Conservation (phyloP, 1,284 basidiomycete species). For the Ustilago lituana region DNA sequence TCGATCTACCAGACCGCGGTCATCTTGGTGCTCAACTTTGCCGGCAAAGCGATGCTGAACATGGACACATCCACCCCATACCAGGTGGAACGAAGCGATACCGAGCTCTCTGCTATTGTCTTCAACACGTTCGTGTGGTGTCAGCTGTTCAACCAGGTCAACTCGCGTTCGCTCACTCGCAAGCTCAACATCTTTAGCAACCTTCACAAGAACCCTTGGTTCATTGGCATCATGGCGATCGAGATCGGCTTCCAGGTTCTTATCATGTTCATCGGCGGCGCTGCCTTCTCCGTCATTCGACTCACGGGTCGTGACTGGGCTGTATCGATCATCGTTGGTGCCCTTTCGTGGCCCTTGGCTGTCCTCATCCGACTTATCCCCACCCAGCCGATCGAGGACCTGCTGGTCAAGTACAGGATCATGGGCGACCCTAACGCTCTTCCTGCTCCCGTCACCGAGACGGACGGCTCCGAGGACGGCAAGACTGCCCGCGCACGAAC, state of each 20-base stretch:
- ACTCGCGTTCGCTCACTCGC: conserved; percentile 85
- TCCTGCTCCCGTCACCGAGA: conserved; percentile 70
- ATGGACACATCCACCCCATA: conserved; percentile 64
- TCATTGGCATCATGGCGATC: conserved; percentile 84
- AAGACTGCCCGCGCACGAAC: conserved; percentile 71
- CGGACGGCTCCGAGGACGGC: conserved; percentile 28
- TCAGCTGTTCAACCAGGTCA: conserved; percentile 79
- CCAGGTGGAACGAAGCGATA: conserved; percentile 67
- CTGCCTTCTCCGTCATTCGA: conserved; percentile 87
- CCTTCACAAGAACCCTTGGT: conserved; percentile 82
- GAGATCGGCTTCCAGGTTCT: conserved; percentile 86
- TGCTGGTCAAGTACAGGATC: conserved; percentile 76
- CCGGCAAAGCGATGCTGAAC: conserved; percentile 76
- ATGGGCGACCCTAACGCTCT: conserved; percentile 77
- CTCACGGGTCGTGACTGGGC: conserved; percentile 88
- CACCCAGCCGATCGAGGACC: conserved; percentile 78
- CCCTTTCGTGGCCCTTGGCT: conserved; percentile 87
- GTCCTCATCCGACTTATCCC: conserved; percentile 83
- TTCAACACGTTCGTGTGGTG: conserved; percentile 98
- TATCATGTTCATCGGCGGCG: conserved; percentile 89
- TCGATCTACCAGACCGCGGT: conserved; percentile 86
- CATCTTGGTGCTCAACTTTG: conserved; percentile 89
- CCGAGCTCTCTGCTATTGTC: conserved; percentile 81
- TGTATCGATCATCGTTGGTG: conserved; percentile 85
- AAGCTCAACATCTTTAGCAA: conserved; percentile 90